Conservation (phyloP, 1,284 basidiomycete species). For the Sutorius eximius region DNA sequence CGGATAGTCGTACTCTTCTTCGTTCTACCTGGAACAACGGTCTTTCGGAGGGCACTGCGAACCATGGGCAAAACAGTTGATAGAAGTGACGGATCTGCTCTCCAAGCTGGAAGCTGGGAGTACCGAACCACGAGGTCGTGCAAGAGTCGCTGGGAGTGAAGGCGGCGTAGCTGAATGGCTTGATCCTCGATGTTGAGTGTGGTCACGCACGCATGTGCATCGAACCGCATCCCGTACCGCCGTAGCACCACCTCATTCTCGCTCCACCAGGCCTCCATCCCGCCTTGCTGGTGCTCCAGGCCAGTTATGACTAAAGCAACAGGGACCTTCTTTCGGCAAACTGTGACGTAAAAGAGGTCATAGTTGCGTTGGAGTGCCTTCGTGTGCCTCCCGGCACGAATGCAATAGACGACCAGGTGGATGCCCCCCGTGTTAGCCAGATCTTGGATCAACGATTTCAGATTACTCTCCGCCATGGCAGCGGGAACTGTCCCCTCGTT, state of each 20-base stretch:
- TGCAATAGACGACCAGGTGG: not conserved
- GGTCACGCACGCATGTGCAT: constrained; percentile 1
- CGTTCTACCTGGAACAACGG: not conserved
- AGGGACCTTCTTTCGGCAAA: constrained; percentile 17
- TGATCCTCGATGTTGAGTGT: not conserved
- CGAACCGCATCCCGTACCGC: not conserved
- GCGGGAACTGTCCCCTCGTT: not conserved
- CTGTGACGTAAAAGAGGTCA: constrained; percentile 8
- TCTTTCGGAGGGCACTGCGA: not conserved
- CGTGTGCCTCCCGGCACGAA: constrained; percentile 17
- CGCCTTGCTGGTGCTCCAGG: not conserved
- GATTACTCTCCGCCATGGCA: not conserved
- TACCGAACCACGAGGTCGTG: not conserved
- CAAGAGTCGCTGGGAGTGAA: not conserved
- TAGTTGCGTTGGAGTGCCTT: constrained; percentile 10
- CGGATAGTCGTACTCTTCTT: not conserved
- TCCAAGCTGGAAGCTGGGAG: not conserved
- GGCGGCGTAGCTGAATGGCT: not conserved
- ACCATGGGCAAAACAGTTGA: not conserved
- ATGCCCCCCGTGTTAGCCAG: not conserved
- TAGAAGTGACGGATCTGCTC: not conserved
- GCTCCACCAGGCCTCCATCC: not conserved
- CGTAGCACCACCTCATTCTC: not conserved
- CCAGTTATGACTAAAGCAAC: constrained; percentile 16
- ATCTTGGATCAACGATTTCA: not conserved